Conservation (phyloP, 2,329 filamentous ascomycete genomes). For the Phoma herbarum region DNA sequence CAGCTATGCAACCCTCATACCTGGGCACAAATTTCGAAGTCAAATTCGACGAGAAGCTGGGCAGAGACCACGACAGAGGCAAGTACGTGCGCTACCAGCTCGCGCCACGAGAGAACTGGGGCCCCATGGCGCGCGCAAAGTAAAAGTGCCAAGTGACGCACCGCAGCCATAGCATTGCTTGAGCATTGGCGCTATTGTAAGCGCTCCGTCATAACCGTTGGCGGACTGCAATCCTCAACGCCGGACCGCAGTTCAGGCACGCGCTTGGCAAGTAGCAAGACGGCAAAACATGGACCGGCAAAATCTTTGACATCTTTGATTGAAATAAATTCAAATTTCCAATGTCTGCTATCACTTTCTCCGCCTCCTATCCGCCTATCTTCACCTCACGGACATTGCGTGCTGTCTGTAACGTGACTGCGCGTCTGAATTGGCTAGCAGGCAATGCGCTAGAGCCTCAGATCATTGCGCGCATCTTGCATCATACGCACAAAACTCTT, state of each 20-base stretch:
- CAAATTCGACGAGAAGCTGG: conserved; percentile 82
- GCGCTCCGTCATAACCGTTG: conserved; percentile 13
- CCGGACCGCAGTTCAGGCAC: conserved; percentile 2
- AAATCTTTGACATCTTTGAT: neutral
- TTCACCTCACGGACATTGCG: neutral
- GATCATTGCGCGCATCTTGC: conserved; percentile 14
- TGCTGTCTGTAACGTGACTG: conserved; percentile 4
- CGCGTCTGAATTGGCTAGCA: conserved; percentile 1
- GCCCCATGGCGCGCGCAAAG: conserved; percentile 72
- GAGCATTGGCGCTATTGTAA: conserved; percentile 3
- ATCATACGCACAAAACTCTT: conserved; percentile 15
- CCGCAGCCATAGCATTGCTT: neutral
- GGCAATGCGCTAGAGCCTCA: conserved; percentile 8
- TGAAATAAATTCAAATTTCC: conserved; percentile 5
- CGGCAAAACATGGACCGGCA: neutral
- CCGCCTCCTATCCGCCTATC: neutral
- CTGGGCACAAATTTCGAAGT: conserved; percentile 61
- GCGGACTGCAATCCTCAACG: neutral
- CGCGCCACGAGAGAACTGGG: conserved; percentile 94
- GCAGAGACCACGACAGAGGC: conserved; percentile 70
- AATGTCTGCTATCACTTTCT: neutral
- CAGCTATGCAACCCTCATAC: conserved; percentile 34
- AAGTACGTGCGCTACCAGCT: conserved; percentile 86
- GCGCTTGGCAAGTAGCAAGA: neutral
- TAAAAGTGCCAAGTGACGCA: conserved; percentile 27